Conservation (phyloP, 2,329 filamentous ascomycete genomes). For the Penicillium decumbens region DNA sequence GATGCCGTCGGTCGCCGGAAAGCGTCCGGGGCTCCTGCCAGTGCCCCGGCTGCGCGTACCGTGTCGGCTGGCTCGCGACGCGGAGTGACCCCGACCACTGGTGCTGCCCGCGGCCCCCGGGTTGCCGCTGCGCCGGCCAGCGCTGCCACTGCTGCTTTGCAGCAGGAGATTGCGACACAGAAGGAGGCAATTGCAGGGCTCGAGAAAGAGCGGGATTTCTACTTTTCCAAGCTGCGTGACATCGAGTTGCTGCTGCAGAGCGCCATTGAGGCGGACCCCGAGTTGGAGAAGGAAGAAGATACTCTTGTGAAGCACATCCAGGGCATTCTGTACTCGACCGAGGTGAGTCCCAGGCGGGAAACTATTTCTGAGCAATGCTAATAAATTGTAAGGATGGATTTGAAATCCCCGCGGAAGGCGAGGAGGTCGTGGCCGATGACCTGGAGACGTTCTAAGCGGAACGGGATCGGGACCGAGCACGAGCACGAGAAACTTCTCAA, state of each 20-base stretch:
- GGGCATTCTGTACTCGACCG: slow-evolving; percentile 92
- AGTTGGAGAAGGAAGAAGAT: slow-evolving; percentile 90
- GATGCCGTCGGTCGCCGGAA: slow-evolving; percentile 83
- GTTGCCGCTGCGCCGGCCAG: slow-evolving; percentile 46
- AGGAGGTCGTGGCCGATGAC: slow-evolving; percentile 52
- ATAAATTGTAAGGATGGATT: slow-evolving; percentile 50
- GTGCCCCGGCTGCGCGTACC: slow-evolving; percentile 40
- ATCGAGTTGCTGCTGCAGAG: slow-evolving; percentile 94
- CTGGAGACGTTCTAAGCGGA: slow-evolving; percentile 37
- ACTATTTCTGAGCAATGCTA: not conserved
- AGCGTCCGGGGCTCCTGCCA: slow-evolving; percentile 58
- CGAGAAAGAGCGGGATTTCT: slow-evolving; percentile 96
- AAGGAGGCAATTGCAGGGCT: slow-evolving; percentile 94
- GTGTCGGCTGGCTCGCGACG: slow-evolving; percentile 46
- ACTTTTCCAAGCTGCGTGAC: slow-evolving; percentile 96
- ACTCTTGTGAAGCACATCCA: slow-evolving; percentile 94
- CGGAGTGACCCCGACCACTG: slow-evolving; percentile 60
- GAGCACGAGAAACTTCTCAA: slow-evolving; percentile 13
- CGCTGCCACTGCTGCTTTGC: slow-evolving; percentile 64
- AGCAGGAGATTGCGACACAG: slow-evolving; percentile 78
- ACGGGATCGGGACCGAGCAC: not conserved
- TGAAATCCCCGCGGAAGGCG: slow-evolving; percentile 69
- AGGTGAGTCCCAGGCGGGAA: slow-evolving; percentile 47
- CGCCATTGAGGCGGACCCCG: slow-evolving; percentile 84
- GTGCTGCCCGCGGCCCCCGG: slow-evolving; percentile 42